phyloP scores from a whole-genome alignment of 2,329 filamentous ascomycete species.

The Colletotrichum eremochloae region DNA sequence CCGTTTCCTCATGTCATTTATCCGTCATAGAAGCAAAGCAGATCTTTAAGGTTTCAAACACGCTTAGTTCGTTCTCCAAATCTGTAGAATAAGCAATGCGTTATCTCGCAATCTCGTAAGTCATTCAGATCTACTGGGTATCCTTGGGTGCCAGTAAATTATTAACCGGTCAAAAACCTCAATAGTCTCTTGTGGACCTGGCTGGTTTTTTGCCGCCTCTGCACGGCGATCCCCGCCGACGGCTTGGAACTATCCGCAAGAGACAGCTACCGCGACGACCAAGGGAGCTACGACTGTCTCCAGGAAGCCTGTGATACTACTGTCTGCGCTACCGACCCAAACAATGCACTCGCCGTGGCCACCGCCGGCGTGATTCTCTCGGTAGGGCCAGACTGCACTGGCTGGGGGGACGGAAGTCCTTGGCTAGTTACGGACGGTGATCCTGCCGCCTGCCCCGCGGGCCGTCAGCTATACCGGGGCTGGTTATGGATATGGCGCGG shows the following conservation, averaged over 20 bases:
- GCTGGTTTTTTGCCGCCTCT: conserved; percentile 18
- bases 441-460: neutral
- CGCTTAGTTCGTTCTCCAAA: neutral
- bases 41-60: too few species aligned
- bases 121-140: neutral
- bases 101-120: neutral
- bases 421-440: neutral
- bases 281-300: conserved; percentile 21
- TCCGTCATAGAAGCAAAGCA: neutral
- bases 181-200: neutral
- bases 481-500: conserved; percentile 8
- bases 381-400: conserved; percentile 20
- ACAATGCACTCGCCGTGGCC: conserved; percentile 9
- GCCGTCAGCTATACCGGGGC: conserved; percentile 18
- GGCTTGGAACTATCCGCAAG: neutral
- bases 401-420: neutral
- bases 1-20: neutral
- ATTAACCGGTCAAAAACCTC: neutral
- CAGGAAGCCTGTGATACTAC: conserved; percentile 16
- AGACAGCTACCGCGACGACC: conserved; percentile 11
- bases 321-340: conserved; percentile 9
- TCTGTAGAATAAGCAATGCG: neutral
- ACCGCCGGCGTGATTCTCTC: conserved; percentile 7
- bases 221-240: neutral
- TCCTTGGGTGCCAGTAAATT: too few species aligned